Percentiles rank a stretch among this genome's conserved stretches.
phyloP scores from a whole-genome alignment of 1,284 basidiomycete genomes.

The Termitomyces sp. region DNA sequence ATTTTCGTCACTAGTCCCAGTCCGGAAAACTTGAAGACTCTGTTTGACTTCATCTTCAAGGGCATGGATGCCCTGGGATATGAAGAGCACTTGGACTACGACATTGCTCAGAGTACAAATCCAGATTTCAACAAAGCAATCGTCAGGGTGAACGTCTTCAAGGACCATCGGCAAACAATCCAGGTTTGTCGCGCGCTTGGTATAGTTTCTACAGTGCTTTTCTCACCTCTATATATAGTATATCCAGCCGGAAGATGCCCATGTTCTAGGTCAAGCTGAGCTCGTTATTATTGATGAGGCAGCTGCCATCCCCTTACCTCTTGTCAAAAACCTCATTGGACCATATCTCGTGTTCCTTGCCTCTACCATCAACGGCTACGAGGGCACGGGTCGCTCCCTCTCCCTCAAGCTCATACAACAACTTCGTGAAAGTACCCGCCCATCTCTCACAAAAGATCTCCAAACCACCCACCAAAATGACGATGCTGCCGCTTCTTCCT shows the following conservation, averaged over 20 bases:
- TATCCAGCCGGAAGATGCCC: constrained; percentile 95
- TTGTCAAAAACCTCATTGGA: constrained; percentile 92
- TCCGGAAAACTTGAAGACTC: constrained; percentile 94
- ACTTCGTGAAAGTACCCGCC: constrained; percentile 82
- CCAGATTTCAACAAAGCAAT: constrained; percentile 95
- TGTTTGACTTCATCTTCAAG: constrained; percentile 99
- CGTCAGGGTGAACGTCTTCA: constrained; percentile 93
- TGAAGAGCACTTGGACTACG: constrained; percentile 97
- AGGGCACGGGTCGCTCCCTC: constrained; percentile 95
- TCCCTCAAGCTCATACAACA: constrained; percentile 98
- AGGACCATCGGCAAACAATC: constrained; percentile 89
- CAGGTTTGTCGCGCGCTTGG: constrained; percentile 51
- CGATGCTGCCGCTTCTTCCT: constrained; percentile 44
- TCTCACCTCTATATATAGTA: constrained; percentile 51
- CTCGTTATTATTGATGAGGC: constrained; percentile 98
- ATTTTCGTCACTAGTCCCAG: constrained; percentile 98
- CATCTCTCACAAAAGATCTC: constrained; percentile 61
- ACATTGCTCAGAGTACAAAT: constrained; percentile 91
- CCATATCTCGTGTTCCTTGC: constrained; percentile 98
- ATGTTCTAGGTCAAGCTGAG: constrained; percentile 97
- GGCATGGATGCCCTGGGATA: constrained; percentile 93
- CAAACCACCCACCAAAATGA: constrained; percentile 38
- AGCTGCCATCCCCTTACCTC: constrained; percentile 93
- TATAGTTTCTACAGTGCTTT: neutral
- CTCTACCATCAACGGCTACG: constrained; percentile 98